A percentile compares a stretch with the other conserved stretches of the same genome.
phyloP scores from a whole-genome alignment of 148 eudicot genomes.

The Talinum fruticosum region DNA sequence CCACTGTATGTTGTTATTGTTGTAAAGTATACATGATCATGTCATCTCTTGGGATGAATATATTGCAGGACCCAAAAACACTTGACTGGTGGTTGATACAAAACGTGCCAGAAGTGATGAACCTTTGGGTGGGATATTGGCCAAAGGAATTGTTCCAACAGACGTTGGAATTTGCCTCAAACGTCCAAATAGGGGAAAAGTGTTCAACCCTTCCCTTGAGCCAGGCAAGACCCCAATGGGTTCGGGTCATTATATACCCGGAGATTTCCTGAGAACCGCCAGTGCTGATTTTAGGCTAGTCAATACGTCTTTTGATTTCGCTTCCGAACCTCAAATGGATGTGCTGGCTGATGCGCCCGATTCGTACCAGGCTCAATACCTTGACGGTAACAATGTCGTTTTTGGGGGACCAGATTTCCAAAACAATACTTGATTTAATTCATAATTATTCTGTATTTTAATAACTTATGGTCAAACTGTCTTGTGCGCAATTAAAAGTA shows the following conservation, averaged over 20 bases:
- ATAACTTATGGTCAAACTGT: too few species aligned
- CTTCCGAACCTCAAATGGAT: not conserved
- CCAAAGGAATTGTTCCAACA: conserved; percentile 21
- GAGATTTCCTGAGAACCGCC: conserved; percentile 2
- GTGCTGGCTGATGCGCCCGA: not conserved
- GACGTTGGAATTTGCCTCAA: conserved; percentile 4
- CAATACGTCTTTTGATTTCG: not conserved
- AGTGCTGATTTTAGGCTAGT: not conserved
- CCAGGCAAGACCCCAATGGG: conserved; percentile 18
- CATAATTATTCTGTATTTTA: not conserved
- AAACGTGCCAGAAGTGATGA: not conserved
- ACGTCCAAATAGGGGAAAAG: conserved; percentile 21
- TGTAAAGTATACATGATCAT: too few species aligned
- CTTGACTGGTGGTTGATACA: conserved; percentile 20
- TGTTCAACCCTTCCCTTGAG: conserved; percentile 13
- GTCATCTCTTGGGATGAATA: too few species aligned
- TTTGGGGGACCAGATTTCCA: conserved; percentile 11
- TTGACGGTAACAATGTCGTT: not conserved
- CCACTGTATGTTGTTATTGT: too few species aligned
- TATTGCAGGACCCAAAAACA: conserved; percentile 14
- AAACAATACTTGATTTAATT: not conserved
- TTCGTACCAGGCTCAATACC: conserved; percentile 4
- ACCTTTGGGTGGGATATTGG: conserved; percentile 23
- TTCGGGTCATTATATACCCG: conserved; percentile 4
- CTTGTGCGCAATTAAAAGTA: too few species aligned